Base-by-base conservation (phyloP, 768 basidiomycete genomes). In the Daedaleopsis nitida region DNA sequence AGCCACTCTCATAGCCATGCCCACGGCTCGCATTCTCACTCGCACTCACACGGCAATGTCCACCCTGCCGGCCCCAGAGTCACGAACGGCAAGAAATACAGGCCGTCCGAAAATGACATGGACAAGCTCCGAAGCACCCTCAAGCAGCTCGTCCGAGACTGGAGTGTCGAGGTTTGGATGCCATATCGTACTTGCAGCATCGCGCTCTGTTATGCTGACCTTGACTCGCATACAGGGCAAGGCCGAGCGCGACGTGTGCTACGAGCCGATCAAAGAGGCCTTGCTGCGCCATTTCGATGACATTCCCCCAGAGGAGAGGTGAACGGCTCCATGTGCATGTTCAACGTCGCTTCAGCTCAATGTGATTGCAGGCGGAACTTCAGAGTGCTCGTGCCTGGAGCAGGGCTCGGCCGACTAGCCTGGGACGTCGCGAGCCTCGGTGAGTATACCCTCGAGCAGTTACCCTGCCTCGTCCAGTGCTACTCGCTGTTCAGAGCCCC, bases 131-230 rank as follows among this genome's bases (percentile, higher is more conserved):
- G 94, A 59, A 95, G 93, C 69, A 96, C 95, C 0, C 74, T 98
- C 42, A 93, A 96, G 69, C 94, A 96, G 68, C 89, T 96, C 54
- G 94, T 94, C 11, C 82, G 95, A 13, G 95, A 98, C 70, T 98
- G 96, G 95, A 92, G 90, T 61, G 82, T 80, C 64, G 89, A 93
- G 78, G 92, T 94, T 43, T 21, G n/a, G 47, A 75, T 66, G 16
- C 38, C 1, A 4, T 12, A 32, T 34, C 19, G 24, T 9, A 19
- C 3, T 44, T n/a, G 38, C 43, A 19, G 48, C 61, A n/a, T 35
- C 6, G 44, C 24, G 42, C 17, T 34, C 35, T 13, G 34, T 52
- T 39, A 19, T n/a, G 9, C 17, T 17, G 52, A 37, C 55, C 21
- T 48, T 47, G 23, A 16, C 23, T 1, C 27, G 16, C 1, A n/a